phyloP scores from a whole-genome alignment of 106 monocot species.

The Iris macrosiphon region DNA sequence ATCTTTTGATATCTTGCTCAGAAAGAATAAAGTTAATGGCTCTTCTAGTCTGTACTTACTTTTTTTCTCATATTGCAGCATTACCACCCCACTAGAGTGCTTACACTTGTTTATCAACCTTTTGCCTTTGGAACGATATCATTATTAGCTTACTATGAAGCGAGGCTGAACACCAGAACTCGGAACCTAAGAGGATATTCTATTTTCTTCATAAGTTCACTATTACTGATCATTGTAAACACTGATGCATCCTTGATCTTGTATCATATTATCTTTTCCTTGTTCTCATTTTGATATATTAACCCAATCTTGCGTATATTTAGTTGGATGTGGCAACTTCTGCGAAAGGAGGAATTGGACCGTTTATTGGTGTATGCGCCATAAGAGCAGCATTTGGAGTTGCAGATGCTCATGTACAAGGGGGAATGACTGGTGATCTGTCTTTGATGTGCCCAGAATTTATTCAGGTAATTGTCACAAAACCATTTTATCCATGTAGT shows the following conservation, averaged over 20 bases:
- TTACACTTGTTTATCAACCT: constrained; percentile 59
- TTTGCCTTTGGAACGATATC: constrained; percentile 38
- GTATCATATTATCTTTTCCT: too few species aligned
- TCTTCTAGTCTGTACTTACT: not conserved
- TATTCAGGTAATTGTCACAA: constrained; percentile 35
- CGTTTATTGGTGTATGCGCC: constrained; percentile 50
- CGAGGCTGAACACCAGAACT: constrained; percentile 57
- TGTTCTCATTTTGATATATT: too few species aligned
- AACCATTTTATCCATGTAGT: too few species aligned
- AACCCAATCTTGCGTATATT: not conserved
- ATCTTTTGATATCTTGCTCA: not conserved
- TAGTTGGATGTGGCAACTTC: constrained; percentile 76
- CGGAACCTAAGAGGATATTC: constrained; percentile 58
- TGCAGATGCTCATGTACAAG: constrained; percentile 80
- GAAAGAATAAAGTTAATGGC: not conserved
- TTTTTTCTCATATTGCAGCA: constrained; percentile 16
- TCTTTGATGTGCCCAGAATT: constrained; percentile 79
- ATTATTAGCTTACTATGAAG: constrained; percentile 56
- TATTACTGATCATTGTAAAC: constrained; percentile 59
- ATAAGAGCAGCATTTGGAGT: constrained; percentile 60
- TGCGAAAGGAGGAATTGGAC: constrained; percentile 57
- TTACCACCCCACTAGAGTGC: constrained; percentile 40
- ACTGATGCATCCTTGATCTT: not conserved
- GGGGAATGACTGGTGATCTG: constrained; percentile 80
- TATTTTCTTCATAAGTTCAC: constrained; percentile 63